Percentiles rank a stretch among this genome's conserved stretches.
phyloP scores from a whole-genome alignment of 345 rosid genomes.

The Mangifera indica region DNA sequence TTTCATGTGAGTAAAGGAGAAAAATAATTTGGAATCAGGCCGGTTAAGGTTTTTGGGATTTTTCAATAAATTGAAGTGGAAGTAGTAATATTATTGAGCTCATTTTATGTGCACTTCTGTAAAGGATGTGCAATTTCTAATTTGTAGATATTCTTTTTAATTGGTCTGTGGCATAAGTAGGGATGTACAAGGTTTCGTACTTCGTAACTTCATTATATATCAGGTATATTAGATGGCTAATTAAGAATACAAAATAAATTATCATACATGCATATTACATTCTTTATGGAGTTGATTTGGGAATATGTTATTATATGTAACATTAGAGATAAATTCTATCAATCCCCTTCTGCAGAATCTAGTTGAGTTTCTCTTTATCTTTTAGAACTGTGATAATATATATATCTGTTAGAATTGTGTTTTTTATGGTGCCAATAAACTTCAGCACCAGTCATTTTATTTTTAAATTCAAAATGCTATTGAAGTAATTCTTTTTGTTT shows the following conservation, averaged over 20 bases:
- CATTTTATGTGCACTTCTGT: background rate
- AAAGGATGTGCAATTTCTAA: background rate
- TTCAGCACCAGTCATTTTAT: background rate
- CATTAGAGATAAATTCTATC: background rate
- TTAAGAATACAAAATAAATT: background rate
- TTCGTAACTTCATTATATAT: background rate
- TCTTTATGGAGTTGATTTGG: background rate
- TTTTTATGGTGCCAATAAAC: background rate
- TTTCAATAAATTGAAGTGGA: background rate
- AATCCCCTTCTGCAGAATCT: background rate
- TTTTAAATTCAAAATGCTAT: background rate
- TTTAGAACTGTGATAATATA: background rate
- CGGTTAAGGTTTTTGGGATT: background rate
- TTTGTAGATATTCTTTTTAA: background rate
- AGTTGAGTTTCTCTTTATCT: background rate
- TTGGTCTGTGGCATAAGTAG: background rate
- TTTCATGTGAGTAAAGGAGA: background rate
- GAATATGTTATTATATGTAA: background rate
- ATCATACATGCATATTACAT: background rate
- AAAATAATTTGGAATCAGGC: background rate
- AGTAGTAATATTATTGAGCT: background rate
- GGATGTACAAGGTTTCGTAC: background rate
- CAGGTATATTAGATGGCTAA: background rate
- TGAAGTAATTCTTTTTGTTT: background rate
- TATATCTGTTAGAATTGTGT: background rate